Evolutionary conservation across 129 eudicot species (phyloP), one percentile per base, ranked within the genome.

Genomic region (Kitagawia praeruptora): DNA sequence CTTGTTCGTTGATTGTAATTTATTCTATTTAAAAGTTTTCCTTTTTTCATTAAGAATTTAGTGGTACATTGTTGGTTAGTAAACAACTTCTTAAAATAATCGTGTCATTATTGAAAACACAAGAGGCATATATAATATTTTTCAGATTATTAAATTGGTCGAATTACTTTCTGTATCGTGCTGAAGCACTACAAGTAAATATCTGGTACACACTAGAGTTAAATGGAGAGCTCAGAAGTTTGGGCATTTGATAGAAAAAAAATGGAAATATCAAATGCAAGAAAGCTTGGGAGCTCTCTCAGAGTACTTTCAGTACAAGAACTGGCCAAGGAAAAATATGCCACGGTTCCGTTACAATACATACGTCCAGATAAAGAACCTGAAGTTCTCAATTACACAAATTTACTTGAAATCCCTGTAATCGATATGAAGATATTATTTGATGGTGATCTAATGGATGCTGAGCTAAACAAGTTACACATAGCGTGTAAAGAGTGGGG

Each of bases 261-360:
- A 64, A 64, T 64, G 71, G 71, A 64, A 64, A 39, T 54, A 5
- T 1, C 38, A 25, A 25, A 66, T 23, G 14, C 14, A 5, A 73
- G 12, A 46, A 75, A 63, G 37, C 67, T 88, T 9, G 85, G 89
- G 37, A n/a, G 79, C 37, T 85, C 91, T 18, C 80, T 88, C 3
- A 37, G 31, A 63, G 89, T 88, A 25, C 91, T 89, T n/a, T 78
- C 79, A n/a, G 92, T 88, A 8, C 89, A 83, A 46, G 89, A 88
- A 48, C 78, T 88, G 7, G 89, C 87, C 6, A 88, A 84, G 83
- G 70, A 81, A 41, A 38, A 74, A 1, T 12, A 11, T 2, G 38
- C 7, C 18, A 2, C 47, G 1, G 48, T 84, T 31, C 92, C 92
- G 6, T 44, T 74, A 6, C 77, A 87, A 28, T 86, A 85, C 67